Evolutionary conservation across 2,329 filamentous ascomycete species (phyloP), one percentile per base, ranked within the genome.

Genomic region (Fusarium sp.): DNA sequence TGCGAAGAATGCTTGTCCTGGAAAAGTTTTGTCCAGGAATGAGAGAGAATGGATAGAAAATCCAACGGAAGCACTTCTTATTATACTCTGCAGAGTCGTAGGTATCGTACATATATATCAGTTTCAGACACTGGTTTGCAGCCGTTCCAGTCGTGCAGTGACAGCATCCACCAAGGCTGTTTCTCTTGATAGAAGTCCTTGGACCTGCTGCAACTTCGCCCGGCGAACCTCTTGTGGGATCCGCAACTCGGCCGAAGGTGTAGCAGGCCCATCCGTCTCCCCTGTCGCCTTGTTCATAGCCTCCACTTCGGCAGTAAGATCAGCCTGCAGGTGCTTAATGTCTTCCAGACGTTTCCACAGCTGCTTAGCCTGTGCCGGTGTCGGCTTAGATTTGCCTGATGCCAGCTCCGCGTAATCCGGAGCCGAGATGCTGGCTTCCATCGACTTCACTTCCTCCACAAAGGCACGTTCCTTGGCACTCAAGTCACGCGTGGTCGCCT

Each of bases 101-200:
- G 56, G 39, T 60, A 72, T 62, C 62, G 63, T 63, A 68, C 76
- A 82, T 75, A 78, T 75, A 78, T 60, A 62, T 51, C 61, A 52
- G 60, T 48, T 63, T 76, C 60, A 78, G 37, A 66, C 54, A 51
- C 67, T 66, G 55, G 79, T 71, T 69, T 84, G 82, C 60, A 93
- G 81, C 69, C 85, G 87, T 79, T 91, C 88, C 70, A 94, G 80
- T 63, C 91, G 85, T 63, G 85, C 85, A 73, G 87, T 90, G 27
- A 92, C 87, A 27, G 89, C 91, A 73, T 93, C 91, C 11, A 93
- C 89, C 75, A 93, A 80, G 10, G 90, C 90, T 51, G 88, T 88
- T 81, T 94, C 91, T 33, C 91, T 84, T 63, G 91, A 89, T 72
- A 94, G 81, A 66, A 93, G 80, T 33, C 82, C 82, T 80, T 89